A percentile compares a stretch with the other conserved stretches of the same genome.
Conservation (phyloP, 768 basidiomycete genomes). For the Phylloporus arenicola region DNA sequence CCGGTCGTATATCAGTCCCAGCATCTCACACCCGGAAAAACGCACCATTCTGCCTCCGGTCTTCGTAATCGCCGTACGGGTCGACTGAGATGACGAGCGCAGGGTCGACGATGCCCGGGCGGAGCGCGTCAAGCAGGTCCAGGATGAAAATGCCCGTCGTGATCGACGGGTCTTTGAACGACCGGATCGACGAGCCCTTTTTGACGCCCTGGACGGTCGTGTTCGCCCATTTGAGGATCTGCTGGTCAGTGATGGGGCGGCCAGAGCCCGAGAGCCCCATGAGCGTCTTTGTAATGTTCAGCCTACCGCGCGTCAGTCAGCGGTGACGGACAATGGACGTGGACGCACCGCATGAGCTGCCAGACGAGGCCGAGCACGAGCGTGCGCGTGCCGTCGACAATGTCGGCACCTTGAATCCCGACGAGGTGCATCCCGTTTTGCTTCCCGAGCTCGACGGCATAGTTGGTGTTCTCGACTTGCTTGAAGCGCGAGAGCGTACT, state of each 20-base stretch:
- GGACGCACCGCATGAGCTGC: constrained; percentile 87
- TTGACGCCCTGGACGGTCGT: constrained; percentile 73
- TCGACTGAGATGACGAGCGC: constrained; percentile 61
- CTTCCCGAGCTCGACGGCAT: constrained; percentile 86
- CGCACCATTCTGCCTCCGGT: constrained; percentile 87
- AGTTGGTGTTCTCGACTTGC: constrained; percentile 97
- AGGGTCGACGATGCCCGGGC: constrained; percentile 94
- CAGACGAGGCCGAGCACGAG: constrained; percentile 94
- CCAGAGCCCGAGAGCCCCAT: constrained; percentile 66
- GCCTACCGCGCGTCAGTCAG: constrained; percentile 32
- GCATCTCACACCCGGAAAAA: background rate
- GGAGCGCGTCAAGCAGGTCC: constrained; percentile 83
- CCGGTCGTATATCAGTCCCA: background rate
- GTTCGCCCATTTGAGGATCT: constrained; percentile 97
- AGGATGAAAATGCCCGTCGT: constrained; percentile 91
- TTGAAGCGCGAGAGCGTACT: constrained; percentile 91
- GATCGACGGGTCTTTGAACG: constrained; percentile 90
- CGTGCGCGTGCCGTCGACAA: constrained; percentile 90
- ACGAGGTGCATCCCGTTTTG: constrained; percentile 94
- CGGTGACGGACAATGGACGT: background rate
- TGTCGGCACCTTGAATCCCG: constrained; percentile 96
- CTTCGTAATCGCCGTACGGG: constrained; percentile 70
- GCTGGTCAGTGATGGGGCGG: constrained; percentile 81
- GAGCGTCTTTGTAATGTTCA: constrained; percentile 90
- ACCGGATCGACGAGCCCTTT: constrained; percentile 63